Evolutionary conservation across 139 green algal genomes (phyloP), one percentile per base, ranked within the genome.

Genomic region (Chlorella ohadii): DNA sequence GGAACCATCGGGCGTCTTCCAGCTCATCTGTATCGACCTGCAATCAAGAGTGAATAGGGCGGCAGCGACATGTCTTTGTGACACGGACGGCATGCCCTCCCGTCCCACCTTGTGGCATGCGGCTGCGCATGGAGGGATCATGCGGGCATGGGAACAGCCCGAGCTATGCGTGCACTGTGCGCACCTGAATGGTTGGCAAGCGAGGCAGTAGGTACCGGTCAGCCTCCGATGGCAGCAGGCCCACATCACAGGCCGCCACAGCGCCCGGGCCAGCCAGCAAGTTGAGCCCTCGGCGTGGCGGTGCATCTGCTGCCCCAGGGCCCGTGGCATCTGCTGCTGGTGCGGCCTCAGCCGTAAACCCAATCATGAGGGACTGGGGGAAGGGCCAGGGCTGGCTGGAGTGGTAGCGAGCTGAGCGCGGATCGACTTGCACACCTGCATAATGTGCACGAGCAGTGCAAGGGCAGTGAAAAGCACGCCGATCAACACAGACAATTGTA

Each of bases 321-420:
- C 51, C 51, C 12, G 51, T 59, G 65, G 66, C 74, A 80, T 36
- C 28, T 4, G 34, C 68, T 57, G 66, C n/a, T 84, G 59, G 47
- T 13, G 55, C 22, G 2, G 59, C 76, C 59, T 72, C 76, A 5
- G 59, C 76, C 4, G 74, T 79, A 82, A 97, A 98, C 20, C 90
- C 95, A 7, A 98, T 79, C 95, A 98, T 98, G 34, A 98, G 89
- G 44, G 87, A 94, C 5, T 89, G 84, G 0, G 95, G 95, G 86
- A 98, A 98, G 34, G 95, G 95, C 95, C 95, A 98, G 1, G 95
- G 95, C 90, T 98, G 94, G 72, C 79, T 91, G 72, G 84, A 83
- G 39, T 91, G 76, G 86, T 97, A 98, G 17, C 79, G 56, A 2
- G 95, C 72, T 39, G 39, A 85, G n/a, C n/a, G 38, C 5, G 55